Percentiles rank a stretch among this genome's conserved stretches.
Evolutionary conservation across 2,329 filamentous ascomycete species (phyloP).

Genomic region (Atkinsonella texensis): DNA sequence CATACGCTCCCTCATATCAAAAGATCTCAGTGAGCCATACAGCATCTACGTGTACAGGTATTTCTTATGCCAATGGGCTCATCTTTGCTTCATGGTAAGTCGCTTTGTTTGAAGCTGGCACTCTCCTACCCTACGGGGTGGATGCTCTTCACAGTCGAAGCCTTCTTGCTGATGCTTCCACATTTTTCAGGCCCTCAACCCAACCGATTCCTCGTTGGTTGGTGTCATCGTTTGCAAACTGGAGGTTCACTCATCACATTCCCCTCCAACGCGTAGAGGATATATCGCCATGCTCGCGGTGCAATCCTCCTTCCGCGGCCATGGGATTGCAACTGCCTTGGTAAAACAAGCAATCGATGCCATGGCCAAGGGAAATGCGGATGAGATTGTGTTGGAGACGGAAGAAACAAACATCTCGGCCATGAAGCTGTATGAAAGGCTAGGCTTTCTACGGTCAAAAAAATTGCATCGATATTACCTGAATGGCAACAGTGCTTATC

Average conservation of each 20-base stretch:
- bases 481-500: constrained; percentile 90
- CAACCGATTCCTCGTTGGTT: constrained; percentile 52
- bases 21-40: constrained; percentile 93
- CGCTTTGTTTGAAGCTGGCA: not conserved
- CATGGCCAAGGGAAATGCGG: constrained; percentile 73
- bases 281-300: constrained; percentile 99
- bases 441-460: constrained; percentile 88
- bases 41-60: constrained; percentile 99
- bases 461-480: constrained; percentile 90
- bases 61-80: constrained; percentile 94
- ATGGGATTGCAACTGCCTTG: constrained; percentile 76
- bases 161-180: constrained; percentile 4
- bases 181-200: constrained; percentile 41
- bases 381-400: constrained; percentile 92
- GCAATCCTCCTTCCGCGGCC: constrained; percentile 62
- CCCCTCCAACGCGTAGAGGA: constrained; percentile 60
- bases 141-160: not conserved
- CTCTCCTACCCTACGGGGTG: not conserved
- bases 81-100: constrained; percentile 85
- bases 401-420: constrained; percentile 86
- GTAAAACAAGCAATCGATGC: constrained; percentile 86
- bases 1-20: constrained; percentile 87
- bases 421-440: constrained; percentile 81
- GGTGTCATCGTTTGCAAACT: constrained; percentile 94
- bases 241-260: constrained; percentile 77